These are phyloP conservation scores for Penium margaritaceum DNA, from an alignment of 139 green algal species.

Conservation along the genomic window DNA sequence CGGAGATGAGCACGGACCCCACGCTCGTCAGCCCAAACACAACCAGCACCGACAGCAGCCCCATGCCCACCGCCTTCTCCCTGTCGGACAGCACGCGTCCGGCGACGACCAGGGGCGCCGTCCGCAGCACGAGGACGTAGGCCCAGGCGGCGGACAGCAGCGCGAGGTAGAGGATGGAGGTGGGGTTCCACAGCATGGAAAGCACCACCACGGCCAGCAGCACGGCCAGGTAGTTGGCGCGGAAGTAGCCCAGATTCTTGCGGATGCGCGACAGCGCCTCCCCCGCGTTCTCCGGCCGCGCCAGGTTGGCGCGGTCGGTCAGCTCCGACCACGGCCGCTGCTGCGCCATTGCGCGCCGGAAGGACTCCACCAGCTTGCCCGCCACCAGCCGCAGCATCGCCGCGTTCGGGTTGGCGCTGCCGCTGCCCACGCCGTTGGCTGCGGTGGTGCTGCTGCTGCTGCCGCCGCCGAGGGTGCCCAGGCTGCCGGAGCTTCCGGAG, in stretches of 20 bases:
- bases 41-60: conserved; percentile 47
- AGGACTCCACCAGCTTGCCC: too few relatives aligned
- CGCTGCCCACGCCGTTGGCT: too few relatives aligned
- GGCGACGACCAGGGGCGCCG: conserved; percentile 64
- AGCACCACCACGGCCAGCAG: conserved; percentile 56
- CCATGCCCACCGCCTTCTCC: conserved; percentile 76
- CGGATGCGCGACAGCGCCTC: conserved; percentile 68
- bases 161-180: conserved; percentile 71
- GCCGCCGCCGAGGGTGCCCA: too few relatives aligned
- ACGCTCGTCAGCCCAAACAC: conserved; percentile 88
- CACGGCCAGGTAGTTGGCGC: conserved; percentile 81
- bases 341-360: conserved; percentile 52
- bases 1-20: conserved; percentile 74
- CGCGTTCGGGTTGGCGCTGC: too few relatives aligned
- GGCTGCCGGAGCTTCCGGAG: too few relatives aligned
- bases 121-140: conserved; percentile 77
- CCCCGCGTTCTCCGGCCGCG: conserved; percentile 61
- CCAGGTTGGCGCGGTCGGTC: conserved; percentile 68
- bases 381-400: too few relatives aligned
- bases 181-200: conserved; percentile 66
- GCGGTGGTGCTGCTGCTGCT: too few relatives aligned
- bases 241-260: conserved; percentile 86
- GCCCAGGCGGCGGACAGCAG: conserved; percentile 64
- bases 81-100: conserved; percentile 60
- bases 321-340: conserved; percentile 82